Evolutionary conservation across 2,329 filamentous ascomycete genomes (phyloP), one percentile per base, ranked within the genome.

Genomic region (Arthrobotrys sphaeroides): DNA sequence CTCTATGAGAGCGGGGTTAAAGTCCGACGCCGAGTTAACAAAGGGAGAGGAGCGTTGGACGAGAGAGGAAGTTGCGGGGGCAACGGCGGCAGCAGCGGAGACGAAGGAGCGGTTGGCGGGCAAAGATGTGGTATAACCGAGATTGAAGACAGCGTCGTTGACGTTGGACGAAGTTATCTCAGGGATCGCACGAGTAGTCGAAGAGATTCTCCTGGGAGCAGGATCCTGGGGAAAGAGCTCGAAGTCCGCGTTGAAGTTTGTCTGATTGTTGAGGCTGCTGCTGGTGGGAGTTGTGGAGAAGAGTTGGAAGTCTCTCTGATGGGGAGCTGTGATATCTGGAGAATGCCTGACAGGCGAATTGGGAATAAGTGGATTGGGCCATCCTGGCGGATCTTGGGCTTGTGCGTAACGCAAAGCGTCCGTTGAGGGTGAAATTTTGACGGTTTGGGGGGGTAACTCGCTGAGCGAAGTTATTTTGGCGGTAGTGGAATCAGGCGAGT

Each of bases 361-460:
- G 57, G 72, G 57, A 49, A 59, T 28, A 45, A 51, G 43, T 69
- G 61, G 49, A 57, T 65, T 47, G 57, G 65, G 72, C 72, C 72
- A 75, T 75, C 64, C 64, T 75, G 72, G 72, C 55, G 72, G 72
- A 60, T 75, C 72, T 69, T 74, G 70, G 70, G 70, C 70, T 67
- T 62, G 55, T 68, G 72, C 72, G 72, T 69, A 75, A 75, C 72
- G 72, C 72, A 68, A 64, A 68, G 72, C 64, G 33, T 75, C 72
- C 47, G 72, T 75, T 75, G 72, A 68, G 72, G 72, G 64, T 59
- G 72, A 64, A 75, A 75, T 75, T 69, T 75, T 75, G 72, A 75
- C 67, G 57, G 72, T 43, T 69, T 62, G 31, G 20, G 45, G 55
- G 72, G 72, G 64, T 53, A 68, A 69, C 57, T 75, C 72, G 64